phyloP scores from a whole-genome alignment of 2,329 filamentous ascomycete genomes.

The Talaromyces pinophilus region DNA sequence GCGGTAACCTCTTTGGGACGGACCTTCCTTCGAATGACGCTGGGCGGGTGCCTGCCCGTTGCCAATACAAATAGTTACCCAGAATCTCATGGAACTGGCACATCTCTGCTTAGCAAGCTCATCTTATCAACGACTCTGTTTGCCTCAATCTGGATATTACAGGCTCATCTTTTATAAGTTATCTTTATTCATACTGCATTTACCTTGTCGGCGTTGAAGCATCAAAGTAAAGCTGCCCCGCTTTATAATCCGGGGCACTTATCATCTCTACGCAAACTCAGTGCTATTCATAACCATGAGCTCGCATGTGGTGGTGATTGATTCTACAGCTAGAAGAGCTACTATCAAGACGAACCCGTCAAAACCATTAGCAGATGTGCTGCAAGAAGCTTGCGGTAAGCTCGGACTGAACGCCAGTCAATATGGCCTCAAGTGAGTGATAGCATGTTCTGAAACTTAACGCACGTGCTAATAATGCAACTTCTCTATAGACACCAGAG shows the following conservation, averaged over 20 bases:
- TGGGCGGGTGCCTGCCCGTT: conserved; percentile 34
- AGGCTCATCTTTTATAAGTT: background rate
- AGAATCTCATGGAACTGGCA: conserved; percentile 23
- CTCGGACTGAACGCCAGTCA: conserved; percentile 71
- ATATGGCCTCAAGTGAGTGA: conserved; percentile 74
- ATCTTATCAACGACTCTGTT: background rate
- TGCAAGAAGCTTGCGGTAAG: conserved; percentile 84
- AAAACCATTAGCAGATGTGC: conserved; percentile 79
- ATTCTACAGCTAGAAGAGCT: conserved; percentile 73
- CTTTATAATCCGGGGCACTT: conserved; percentile 25
- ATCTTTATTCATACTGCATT: no score
- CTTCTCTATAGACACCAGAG: conserved; percentile 66
- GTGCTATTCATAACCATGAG: conserved; percentile 60
- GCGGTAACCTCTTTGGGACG: conserved; percentile 19
- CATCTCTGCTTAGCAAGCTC: conserved; percentile 8
- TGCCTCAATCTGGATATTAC: background rate
- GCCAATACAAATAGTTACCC: conserved; percentile 29
- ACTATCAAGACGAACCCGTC: conserved; percentile 80
- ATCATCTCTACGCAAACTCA: conserved; percentile 1
- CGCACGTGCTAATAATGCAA: conserved; percentile 20
- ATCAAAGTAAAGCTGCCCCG: conserved; percentile 24
- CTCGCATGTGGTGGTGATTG: conserved; percentile 84
- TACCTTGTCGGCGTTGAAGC: background rate
- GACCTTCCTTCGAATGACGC: conserved; percentile 32
- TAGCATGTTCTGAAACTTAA: background rate